These are phyloP conservation scores for Helichrysum umbraculigerum DNA, from an alignment of 129 eudicot genomes.

Conservation along the genomic window DNA sequence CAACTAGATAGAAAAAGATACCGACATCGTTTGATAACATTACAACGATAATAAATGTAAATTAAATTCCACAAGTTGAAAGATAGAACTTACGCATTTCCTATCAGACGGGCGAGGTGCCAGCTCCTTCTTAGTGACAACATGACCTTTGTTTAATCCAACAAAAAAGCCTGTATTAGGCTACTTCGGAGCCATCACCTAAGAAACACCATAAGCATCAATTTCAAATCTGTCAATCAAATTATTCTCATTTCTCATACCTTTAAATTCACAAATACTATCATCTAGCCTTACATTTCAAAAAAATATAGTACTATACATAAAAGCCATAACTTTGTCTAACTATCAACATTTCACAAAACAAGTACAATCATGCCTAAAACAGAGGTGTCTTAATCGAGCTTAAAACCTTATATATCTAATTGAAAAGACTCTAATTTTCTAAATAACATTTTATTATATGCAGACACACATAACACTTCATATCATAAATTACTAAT, in stretches of 20 bases:
- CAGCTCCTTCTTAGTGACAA: conserved; percentile 65
- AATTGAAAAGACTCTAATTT: not conserved
- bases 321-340: not conserved
- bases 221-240: not conserved
- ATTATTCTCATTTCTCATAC: not conserved
- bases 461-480: not conserved
- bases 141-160: conserved; percentile 79
- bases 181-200: conserved; percentile 77
- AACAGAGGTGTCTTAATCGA: no score
- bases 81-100: conserved; percentile 53
- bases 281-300: no score
- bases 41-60: not conserved
- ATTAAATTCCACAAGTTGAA: not conserved
- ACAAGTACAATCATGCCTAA: no score
- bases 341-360: not conserved
- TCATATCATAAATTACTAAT: not conserved
- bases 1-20: no score
- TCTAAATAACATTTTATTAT: no score
- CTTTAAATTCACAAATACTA: not conserved
- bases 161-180: conserved; percentile 67
- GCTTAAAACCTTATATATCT: not conserved
- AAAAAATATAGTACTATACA: no score
- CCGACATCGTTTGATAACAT: no score
- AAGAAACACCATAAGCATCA: no score
- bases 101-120: conserved; percentile 79